A percentile compares a stretch with the other conserved stretches of the same genome.
Conservation (phyloP, 257 asterid species). For the Anisodus tanguticus region DNA sequence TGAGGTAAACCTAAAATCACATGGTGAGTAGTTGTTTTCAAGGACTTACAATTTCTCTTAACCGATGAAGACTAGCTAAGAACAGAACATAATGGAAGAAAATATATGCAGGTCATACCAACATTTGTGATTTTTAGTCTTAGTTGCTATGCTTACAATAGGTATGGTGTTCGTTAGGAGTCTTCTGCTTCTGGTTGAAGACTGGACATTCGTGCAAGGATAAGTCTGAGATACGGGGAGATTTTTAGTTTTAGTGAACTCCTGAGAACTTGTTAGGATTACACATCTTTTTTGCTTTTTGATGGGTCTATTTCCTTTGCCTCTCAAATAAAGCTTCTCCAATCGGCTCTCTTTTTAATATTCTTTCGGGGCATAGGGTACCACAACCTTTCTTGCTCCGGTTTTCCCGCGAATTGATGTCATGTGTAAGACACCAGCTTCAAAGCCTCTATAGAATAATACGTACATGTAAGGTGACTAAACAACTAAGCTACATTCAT, state of each 20-base stretch:
- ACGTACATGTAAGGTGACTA: conserved; percentile 9
- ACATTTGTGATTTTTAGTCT: neutral
- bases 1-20: conserved; percentile 7
- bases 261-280: neutral
- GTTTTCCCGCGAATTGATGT: neutral
- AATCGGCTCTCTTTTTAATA: neutral
- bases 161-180: neutral
- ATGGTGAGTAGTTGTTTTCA: neutral
- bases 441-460: conserved; percentile 26
- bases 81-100: neutral
- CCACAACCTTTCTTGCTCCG: conserved; percentile 3
- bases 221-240: neutral
- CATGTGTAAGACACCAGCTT: conserved; percentile 14
- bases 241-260: conserved; percentile 5
- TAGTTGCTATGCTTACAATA: neutral
- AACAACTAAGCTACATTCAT: neutral
- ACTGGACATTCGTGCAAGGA: neutral
- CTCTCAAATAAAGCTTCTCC: neutral
- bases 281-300: neutral
- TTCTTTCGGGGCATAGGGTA: neutral
- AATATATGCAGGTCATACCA: neutral
- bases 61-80: neutral
- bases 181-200: neutral
- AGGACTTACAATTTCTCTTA: neutral
- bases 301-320: conserved; percentile 13